Evolutionary conservation across 805 yeast genomes (phyloP), one percentile per base, ranked within the genome.

Genomic region (Candida ipomoeae): DNA sequence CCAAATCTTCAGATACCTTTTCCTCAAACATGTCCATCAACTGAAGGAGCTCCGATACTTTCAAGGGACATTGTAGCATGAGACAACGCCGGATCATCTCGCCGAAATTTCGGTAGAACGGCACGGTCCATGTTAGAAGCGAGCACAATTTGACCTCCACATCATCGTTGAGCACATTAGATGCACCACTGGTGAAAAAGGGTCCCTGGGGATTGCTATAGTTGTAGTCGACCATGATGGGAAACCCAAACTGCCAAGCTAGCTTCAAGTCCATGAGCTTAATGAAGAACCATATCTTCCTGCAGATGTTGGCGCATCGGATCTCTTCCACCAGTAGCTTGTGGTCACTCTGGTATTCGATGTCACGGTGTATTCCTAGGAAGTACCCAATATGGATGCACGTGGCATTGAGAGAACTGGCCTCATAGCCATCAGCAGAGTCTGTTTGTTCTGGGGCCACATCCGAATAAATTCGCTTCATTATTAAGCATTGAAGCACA

Each of bases 51-150:
- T 67, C 70, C 8, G 61, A 57, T 42, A 82, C 57, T 0, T 68
- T 65, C 14, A 78, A 66, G 6, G 65, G 61, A 1, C 64, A 63
- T 11, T 66, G 68, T 23, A 82, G 67, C 55, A 75, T 68, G 41
- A 80, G 62, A 3, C 78, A 69, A 23, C 63, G 54, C 18, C 57
- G 55, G 18, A 80, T 57, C 3, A 78, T 54, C 6, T 56, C 54
- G 10, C 69, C 57, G 23, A 65, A 58, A 5, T 68, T 54, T n/a
- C 51, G 48, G 46, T 68, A 64, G 51, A 66, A 70, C 33, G 45
- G 17, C 3, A 41, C 48, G 6, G 43, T 18, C 32, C 41, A 36
- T 8, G 33, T 7, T 14, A 48, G 15, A 21, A 46, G 35, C 13
- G 48, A 44, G 32, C 55, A 49, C 0, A 77, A 65, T 26, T 61